Conservation (phyloP, 495 filamentous ascomycete genomes). For the Tuber microsphaerosporum region DNA sequence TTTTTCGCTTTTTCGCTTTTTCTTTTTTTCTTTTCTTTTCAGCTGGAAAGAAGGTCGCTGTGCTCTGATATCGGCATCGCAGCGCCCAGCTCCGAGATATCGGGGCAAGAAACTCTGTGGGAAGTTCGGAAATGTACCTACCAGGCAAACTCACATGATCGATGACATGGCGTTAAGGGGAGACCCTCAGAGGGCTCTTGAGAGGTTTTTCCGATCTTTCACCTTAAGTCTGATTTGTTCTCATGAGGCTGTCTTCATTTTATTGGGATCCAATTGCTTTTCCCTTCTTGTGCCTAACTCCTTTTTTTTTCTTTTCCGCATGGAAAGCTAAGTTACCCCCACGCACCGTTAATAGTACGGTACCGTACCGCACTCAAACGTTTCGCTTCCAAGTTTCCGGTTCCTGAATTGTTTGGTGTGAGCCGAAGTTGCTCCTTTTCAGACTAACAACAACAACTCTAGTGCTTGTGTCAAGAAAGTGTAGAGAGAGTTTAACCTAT, state of each 20-base stretch:
- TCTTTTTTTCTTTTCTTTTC: background rate
- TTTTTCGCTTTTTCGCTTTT: background rate
- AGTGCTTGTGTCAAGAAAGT: background rate
- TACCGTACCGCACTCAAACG: background rate
- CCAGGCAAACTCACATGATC: conserved; percentile 30
- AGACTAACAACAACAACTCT: background rate
- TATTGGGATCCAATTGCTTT: conserved; percentile 12
- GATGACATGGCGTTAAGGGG: conserved; percentile 28
- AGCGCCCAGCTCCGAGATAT: background rate
- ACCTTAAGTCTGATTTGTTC: conserved; percentile 35
- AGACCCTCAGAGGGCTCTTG: conserved; percentile 5
- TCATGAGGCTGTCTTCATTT: conserved; percentile 10
- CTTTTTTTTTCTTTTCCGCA: conserved; percentile 15
- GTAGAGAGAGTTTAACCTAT: background rate
- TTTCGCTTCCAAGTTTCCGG: conserved; percentile 18
- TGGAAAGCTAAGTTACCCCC: conserved; percentile 23
- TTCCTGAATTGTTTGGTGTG: conserved; percentile 19
- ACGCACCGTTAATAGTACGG: conserved; percentile 20
- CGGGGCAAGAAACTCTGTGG: background rate
- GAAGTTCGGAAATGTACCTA: conserved; percentile 1
- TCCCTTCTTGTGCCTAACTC: background rate
- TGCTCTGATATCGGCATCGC: background rate
- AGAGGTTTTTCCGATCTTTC: conserved; percentile 34
- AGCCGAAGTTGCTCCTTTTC: background rate
- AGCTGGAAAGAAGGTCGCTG: background rate